Conservation (phyloP, 257 asterid species). For the Nicotiana attenuata region DNA sequence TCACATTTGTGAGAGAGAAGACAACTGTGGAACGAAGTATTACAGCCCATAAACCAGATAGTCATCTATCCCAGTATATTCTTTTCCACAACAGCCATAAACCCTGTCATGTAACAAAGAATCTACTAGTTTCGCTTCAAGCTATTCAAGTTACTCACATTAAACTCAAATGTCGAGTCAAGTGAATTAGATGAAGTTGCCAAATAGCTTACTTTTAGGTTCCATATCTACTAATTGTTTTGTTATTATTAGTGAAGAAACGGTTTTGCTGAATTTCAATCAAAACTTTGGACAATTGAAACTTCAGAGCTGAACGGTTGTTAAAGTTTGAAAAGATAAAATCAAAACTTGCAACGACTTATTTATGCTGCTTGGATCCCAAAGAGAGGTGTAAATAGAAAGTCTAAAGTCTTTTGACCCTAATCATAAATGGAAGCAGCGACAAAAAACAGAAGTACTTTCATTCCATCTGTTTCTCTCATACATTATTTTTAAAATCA, state of each 20-base stretch:
- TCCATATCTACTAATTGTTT: not conserved
- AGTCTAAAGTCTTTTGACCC: not conserved
- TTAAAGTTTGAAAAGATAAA: not conserved
- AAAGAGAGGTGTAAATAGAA: not conserved
- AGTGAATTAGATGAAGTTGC: not conserved
- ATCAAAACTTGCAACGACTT: not conserved
- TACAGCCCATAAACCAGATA: not conserved
- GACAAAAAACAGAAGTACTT: not conserved
- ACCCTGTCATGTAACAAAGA: not conserved
- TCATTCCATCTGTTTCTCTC: not conserved
- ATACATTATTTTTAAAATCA: not conserved
- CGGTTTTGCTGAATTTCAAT: not conserved
- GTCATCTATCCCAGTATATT: not conserved
- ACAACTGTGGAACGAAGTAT: not conserved
- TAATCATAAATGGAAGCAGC: not conserved
- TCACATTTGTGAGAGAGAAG: not conserved
- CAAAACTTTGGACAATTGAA: not conserved
- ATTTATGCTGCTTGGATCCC: not conserved
- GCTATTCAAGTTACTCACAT: not conserved
- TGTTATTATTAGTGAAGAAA: not conserved
- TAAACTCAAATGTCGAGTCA: not conserved
- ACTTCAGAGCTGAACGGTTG: not conserved
- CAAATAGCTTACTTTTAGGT: not conserved
- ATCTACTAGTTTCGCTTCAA: not conserved
- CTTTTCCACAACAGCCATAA: not conserved